Conservation (phyloP, 192 early-diverging fungal genomes). For the Dimargaris cristalligena region DNA sequence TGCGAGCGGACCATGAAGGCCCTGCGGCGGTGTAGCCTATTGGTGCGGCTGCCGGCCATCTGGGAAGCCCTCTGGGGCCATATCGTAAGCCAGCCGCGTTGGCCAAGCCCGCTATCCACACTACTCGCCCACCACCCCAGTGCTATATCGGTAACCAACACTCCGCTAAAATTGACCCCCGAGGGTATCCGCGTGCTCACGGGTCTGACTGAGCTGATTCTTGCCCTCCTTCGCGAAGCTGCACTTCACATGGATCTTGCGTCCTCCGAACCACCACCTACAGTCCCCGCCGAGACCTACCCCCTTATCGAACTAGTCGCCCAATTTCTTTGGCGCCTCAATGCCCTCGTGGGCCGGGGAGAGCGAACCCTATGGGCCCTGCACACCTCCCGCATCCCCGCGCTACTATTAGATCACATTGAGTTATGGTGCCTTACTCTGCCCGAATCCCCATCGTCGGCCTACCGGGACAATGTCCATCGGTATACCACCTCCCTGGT, state of each 20-base stretch:
- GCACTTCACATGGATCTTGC: no score
- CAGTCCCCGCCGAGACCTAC: not conserved
- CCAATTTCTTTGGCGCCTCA: not conserved
- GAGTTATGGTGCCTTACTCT: not conserved
- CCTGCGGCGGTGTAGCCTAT: no score
- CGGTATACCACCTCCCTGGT: not conserved
- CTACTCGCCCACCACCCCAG: not conserved
- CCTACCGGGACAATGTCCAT: not conserved
- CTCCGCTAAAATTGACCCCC: not conserved
- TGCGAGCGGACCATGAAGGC: no score
- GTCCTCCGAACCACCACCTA: no score
- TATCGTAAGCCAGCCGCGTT: not conserved
- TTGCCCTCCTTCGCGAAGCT: no score
- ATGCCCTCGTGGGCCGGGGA: no score
- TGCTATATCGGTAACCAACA: not conserved
- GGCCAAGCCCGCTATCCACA: not conserved
- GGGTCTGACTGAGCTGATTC: no score
- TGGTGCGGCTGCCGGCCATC: no score
- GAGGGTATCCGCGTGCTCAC: no score
- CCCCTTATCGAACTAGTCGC: not conserved
- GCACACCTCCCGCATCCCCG: not conserved
- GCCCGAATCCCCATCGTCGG: not conserved
- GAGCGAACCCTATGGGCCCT: not conserved
- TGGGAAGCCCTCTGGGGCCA: not conserved
- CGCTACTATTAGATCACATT: not conserved